A percentile compares a stretch with the other conserved stretches of the same genome.
phyloP scores from a whole-genome alignment of 257 asterid species.

The Rauvolfia tetraphylla region DNA sequence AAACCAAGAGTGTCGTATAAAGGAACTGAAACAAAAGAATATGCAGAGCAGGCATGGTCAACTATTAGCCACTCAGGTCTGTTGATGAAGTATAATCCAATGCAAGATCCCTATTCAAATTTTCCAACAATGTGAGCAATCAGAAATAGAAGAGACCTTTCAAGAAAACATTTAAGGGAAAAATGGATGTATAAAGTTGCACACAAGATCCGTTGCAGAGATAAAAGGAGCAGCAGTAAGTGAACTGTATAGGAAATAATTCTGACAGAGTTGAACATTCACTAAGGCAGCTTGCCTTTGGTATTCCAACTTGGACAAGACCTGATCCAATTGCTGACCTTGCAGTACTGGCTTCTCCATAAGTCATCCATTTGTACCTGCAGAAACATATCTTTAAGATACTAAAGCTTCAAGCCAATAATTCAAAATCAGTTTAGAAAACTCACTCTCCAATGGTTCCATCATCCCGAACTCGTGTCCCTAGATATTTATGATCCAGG shows the following conservation, averaged over 20 bases:
- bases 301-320: constrained; percentile 32
- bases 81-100: constrained; percentile 62
- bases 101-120: constrained; percentile 50
- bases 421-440: neutral
- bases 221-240: neutral
- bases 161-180: neutral
- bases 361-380: constrained; percentile 69
- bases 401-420: neutral
- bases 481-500: constrained; percentile 51
- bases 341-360: constrained; percentile 56
- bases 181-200: neutral
- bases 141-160: constrained; percentile 2
- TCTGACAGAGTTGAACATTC: neutral
- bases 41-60: constrained; percentile 78
- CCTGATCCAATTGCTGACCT: constrained; percentile 70
- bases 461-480: constrained; percentile 52
- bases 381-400: constrained; percentile 3
- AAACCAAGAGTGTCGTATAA: constrained; percentile 71
- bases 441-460: constrained; percentile 71
- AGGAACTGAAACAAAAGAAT: constrained; percentile 61
- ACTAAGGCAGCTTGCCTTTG: constrained; percentile 27
- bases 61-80: constrained; percentile 68
- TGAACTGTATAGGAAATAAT: neutral
- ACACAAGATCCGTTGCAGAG: neutral
- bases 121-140: constrained; percentile 9